Evolutionary conservation across 169 alveolate genomes (phyloP), one percentile per base, ranked within the genome.

Genomic region (Eimeria necatrix): DNA sequence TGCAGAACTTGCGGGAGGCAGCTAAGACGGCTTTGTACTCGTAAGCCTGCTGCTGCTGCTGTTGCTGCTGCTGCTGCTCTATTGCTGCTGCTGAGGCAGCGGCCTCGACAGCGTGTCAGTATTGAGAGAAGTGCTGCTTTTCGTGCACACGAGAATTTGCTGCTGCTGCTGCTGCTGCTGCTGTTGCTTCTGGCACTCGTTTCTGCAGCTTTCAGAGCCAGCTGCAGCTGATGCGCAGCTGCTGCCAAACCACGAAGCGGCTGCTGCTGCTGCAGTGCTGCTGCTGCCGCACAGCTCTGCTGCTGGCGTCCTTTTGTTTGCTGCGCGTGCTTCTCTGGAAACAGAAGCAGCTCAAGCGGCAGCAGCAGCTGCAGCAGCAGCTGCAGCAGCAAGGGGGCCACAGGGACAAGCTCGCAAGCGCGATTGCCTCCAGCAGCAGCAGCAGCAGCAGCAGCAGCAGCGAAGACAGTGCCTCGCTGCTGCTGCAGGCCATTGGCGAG

Each of bases 241-340:
- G 89, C 89, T 51, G 89, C 89, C 71, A 48, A 20, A 80, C 71
- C 51, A 80, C 71, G 0, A 80, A 80, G 48, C 89, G 89, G 89
- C 89, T 80, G 89, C 89, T 80, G 71, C 70, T 80, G 70, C 89
- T 80, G 89, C 89, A 80, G 89, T 80, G 89, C 49, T 80, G 89
- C 89, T 80, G 89, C 89, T 80, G 89, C 89, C 89, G 89, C 89
- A 49, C 71, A 49, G 89, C 18, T 7, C 16, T 48, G 3, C 64
- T 80, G 16, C 48, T 80, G 64, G 68, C 89, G 12, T 80, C 89
- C 70, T 80, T 80, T 51, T 49, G 89, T 51, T 48, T 80, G 70
- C 70, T 80, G 68, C 89, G 70, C 2, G 41, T 80, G 16, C 22
- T 80, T 22, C 89, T 48, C 89, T 22, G 70, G 52, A 80, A 80